phyloP scores from a whole-genome alignment of 2,329 filamentous ascomycete genomes.

The Gyromitra esculenta region DNA sequence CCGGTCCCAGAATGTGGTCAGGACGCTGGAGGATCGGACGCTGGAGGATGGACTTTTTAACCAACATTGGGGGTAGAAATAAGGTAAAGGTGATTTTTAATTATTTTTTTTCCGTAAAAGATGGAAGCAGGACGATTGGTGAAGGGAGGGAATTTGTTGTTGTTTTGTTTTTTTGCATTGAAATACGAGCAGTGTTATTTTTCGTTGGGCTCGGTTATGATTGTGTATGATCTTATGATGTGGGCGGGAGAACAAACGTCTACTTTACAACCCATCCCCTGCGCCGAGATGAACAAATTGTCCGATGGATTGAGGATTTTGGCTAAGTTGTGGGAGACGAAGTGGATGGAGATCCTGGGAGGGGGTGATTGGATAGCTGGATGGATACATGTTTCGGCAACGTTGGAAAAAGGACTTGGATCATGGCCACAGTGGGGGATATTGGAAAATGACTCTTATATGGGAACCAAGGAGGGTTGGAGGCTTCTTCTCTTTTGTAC shows the following conservation, averaged over 20 bases:
- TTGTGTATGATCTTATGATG: constrained; percentile 47
- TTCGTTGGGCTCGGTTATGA: constrained; percentile 44
- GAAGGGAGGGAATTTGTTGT: constrained; percentile 8
- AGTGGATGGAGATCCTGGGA: not conserved
- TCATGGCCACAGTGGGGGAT: constrained; percentile 3
- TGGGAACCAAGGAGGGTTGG: constrained; percentile 16
- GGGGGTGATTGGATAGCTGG: not conserved
- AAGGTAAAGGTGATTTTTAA: constrained; percentile 3
- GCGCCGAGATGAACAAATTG: constrained; percentile 36
- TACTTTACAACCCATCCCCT: constrained; percentile 10
- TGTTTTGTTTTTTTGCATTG: constrained; percentile 21
- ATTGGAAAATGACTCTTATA: constrained; percentile 42
- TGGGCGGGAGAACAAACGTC: constrained; percentile 13
- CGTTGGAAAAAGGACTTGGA: not conserved
- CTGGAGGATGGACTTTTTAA: constrained; percentile 90
- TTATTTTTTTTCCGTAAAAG: constrained; percentile 24
- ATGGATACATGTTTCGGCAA: constrained; percentile 21
- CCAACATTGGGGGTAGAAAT: constrained; percentile 73
- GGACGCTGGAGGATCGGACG: constrained; percentile 91
- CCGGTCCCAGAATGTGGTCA: constrained; percentile 86
- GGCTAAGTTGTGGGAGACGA: not conserved
- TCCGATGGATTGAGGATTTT: constrained; percentile 19
- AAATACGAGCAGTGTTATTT: constrained; percentile 44
- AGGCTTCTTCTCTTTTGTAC: constrained; percentile 38
- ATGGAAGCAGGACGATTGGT: not conserved